Evolutionary conservation across 371 early-diverging fungal genomes (phyloP), one percentile per base, ranked within the genome.

Genomic region (Mortierella sp.): DNA sequence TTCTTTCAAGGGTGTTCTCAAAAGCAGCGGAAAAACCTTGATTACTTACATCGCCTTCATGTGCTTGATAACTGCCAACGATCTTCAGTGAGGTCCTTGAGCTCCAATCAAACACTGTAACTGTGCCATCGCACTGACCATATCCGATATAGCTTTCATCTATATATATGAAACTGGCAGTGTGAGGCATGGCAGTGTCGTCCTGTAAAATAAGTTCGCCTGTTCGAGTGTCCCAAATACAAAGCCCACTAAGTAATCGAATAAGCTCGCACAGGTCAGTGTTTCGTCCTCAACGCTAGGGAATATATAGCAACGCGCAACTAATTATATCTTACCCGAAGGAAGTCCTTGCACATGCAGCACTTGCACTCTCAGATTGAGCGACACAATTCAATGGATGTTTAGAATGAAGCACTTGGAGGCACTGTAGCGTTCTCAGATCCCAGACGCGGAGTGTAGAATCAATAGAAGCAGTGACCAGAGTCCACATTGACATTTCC

Each of bases 81-180:
- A 79, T 59, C 20, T 74, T 51, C 22, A 79, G 69, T 9, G 61
- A 39, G 5, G 60, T 71, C 40, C 80, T 66, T 4, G 80, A 79
- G 24, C 71, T 74, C 80, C 80, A 79, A 47, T 79, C 80, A 71
- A 79, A 79, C 2, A 79, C 68, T 5, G 80, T 79, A 16, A 79
- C 75, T 10, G 62, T 49, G 2, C 80, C 80, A 28, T 79, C 80
- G 43, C 68, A 61, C 24, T 74, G 72, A 22, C 80, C 80, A n/a
- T 79, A 79, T 60, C 75, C 80, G 12, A 79, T 79, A 51, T 71
- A 79, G 10, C 35, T 1, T 24, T 75, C 80, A 22, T 79, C 72
- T 75, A 79, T 75, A 62, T 71, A 75, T 22, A 79, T 74, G 60
- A 74, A 79, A 14, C 75, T 74, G 30, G 75, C 75, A 68, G 63